Percentiles rank a stretch among this genome's conserved stretches.
Conservation (phyloP, 768 basidiomycete genomes). For the Amylocystis lapponica region DNA sequence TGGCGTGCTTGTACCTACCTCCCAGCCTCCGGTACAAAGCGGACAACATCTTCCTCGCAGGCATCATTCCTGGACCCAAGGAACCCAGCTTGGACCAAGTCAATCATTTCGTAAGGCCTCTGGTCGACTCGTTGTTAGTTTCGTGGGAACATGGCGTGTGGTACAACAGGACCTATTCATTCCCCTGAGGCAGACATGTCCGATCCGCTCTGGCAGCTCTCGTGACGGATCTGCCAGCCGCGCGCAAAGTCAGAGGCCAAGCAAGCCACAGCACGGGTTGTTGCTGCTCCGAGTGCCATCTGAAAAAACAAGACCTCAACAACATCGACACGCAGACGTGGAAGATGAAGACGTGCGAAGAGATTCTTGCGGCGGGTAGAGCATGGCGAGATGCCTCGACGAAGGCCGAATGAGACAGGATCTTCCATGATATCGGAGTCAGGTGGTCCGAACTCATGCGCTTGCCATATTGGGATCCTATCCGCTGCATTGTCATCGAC, state of each 20-base stretch:
- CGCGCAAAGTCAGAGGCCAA: constrained; percentile 26
- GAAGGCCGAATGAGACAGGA: not conserved
- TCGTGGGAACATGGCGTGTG: constrained; percentile 31
- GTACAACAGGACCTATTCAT: constrained; percentile 17
- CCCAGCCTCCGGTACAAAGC: constrained; percentile 12
- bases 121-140: constrained; percentile 31
- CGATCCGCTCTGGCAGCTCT: constrained; percentile 25
- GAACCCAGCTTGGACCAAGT: constrained; percentile 28
- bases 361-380: constrained; percentile 14
- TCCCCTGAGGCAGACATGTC: constrained; percentile 23
- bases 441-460: constrained; percentile 25
- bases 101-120: constrained; percentile 33
- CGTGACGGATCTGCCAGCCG: constrained; percentile 33
- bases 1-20: constrained; percentile 23
- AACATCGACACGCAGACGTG: constrained; percentile 22
- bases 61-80: constrained; percentile 36
- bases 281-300: constrained; percentile 27
- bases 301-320: constrained; percentile 19
- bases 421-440: constrained; percentile 18
- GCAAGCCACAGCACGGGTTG: constrained; percentile 12
- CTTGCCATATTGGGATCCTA: constrained; percentile 36
- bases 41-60: constrained; percentile 36
- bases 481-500: constrained; percentile 27
- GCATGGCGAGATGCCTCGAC: constrained; percentile 16
- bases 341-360: constrained; percentile 10